Base-by-base conservation (phyloP, 179 eudicot species). In the Carnegiea gigantea region DNA sequence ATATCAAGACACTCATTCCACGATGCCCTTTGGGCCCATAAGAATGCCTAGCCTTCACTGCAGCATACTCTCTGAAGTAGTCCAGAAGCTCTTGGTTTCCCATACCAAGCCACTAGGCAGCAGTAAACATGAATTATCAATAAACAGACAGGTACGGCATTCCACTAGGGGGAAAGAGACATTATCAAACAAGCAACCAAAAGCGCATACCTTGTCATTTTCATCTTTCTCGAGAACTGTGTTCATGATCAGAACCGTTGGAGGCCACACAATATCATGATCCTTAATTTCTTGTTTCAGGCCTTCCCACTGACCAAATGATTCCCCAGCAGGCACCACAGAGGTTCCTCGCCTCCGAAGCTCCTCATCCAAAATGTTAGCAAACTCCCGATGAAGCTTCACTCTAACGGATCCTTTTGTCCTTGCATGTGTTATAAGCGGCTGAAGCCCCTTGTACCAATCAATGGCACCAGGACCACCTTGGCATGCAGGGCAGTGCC, bases 401-500 rank as follows among this genome's bases (percentile, higher is more conserved):
- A 86, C 91, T 81, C 95, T 89, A 49, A 49, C 84, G 17, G 93
- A 89, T 5, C 93, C 88, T 82, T 90, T 92, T 0, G 98, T 95
- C 76, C 82, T 91, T 0, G 98, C 98, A 87, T 93, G 99, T 0
- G 90, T 80, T 28, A 90, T 77, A 0, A 95, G 90, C 0, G 93
- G 87, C 83, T 81, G 92, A 77, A 95, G 87, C 26, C 98, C 95
- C 40, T 84, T 85, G 77, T 88, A 95, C 98, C 97, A 91, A 80
- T 88, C 89, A 62, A 95, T 92, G 18, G 95, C 91, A 28, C 98
- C 97, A 77, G 95, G 98, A n/a, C 98, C 98, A 28, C 85, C 86
- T 81, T 94, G 89, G 83, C 99, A 95, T 20, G 94, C 99, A 12
- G 98, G 97, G 84, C 98, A 95, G 80, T 93, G 99, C 99, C 98